A percentile compares a stretch with the other conserved stretches of the same genome.
Conservation (phyloP, 2,329 filamentous ascomycete genomes). For the Ophiostoma australiae region DNA sequence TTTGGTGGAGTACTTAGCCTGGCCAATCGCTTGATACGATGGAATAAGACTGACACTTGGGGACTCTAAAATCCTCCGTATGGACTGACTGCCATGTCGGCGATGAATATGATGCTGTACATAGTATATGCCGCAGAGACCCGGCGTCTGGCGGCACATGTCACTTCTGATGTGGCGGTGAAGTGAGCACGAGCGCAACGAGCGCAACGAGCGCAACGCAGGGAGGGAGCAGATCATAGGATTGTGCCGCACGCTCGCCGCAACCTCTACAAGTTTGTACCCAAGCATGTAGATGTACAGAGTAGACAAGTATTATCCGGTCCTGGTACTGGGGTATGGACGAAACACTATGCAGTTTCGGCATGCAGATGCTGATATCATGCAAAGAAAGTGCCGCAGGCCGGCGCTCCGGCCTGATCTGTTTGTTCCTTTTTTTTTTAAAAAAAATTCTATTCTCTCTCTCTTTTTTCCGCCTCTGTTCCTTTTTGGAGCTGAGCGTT, state of each 20-base stretch:
- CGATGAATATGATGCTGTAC: neutral
- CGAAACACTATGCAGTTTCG: neutral
- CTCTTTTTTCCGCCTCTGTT: too few species aligned
- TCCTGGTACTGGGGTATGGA: neutral
- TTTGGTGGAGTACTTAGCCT: neutral
- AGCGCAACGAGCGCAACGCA: neutral
- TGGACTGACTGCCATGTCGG: neutral
- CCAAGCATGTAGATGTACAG: too few species aligned
- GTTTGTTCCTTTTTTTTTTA: too few species aligned
- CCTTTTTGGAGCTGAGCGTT: neutral
- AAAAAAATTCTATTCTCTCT: too few species aligned
- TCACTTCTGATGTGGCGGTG: neutral
- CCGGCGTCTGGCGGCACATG: neutral
- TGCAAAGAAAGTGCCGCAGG: neutral
- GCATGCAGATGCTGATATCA: neutral
- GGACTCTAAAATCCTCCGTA: neutral
- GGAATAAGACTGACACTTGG: neutral
- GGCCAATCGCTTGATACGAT: neutral
- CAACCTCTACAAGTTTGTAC: too few species aligned
- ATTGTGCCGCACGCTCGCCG: neutral
- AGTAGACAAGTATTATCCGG: neutral
- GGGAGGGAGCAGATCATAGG: conserved; percentile 2
- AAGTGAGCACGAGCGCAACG: neutral
- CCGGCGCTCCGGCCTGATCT: too few species aligned
- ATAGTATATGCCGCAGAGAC: neutral